phyloP scores from a whole-genome alignment of 108 stramenopile species.

The Discostella pseudostelligera region DNA sequence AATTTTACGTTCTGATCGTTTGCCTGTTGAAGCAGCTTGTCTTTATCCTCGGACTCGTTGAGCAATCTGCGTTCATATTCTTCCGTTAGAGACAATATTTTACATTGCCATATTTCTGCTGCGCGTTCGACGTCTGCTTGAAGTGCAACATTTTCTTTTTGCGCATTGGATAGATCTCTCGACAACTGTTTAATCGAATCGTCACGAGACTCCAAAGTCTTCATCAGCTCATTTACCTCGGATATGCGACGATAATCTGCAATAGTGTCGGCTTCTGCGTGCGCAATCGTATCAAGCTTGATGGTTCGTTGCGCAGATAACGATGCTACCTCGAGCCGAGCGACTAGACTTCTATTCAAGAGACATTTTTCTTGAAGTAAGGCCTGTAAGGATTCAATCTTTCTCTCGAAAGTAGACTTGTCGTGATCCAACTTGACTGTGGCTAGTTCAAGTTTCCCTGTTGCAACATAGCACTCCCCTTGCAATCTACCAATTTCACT shows the following conservation, averaged over 20 bases:
- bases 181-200: constrained; percentile 2
- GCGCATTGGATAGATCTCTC: constrained; percentile 11
- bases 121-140: constrained; percentile 17
- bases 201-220: not conserved
- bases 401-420: constrained; percentile 4
- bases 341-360: constrained; percentile 6
- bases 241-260: not conserved
- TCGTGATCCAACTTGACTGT: constrained; percentile 10
- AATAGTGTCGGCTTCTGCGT: not conserved
- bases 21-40: not conserved
- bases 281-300: not conserved
- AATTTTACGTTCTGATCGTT: constrained; percentile 8
- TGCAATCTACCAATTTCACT: not conserved
- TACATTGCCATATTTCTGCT: constrained; percentile 13
- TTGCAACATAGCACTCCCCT: not conserved
- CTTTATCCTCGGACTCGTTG: constrained; percentile 2
- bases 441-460: constrained; percentile 1
- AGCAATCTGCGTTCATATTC: too few relatives aligned
- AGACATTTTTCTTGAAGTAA: constrained; percentile 3
- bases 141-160: constrained; percentile 8
- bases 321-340: constrained; percentile 3
- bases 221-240: not conserved
- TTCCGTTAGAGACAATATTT: constrained; percentile 7
- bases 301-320: not conserved
- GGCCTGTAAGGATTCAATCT: constrained; percentile 5